These are phyloP conservation scores for Fagus sylvatica DNA, from an alignment of 306 rosid species.

Conservation along the genomic window DNA sequence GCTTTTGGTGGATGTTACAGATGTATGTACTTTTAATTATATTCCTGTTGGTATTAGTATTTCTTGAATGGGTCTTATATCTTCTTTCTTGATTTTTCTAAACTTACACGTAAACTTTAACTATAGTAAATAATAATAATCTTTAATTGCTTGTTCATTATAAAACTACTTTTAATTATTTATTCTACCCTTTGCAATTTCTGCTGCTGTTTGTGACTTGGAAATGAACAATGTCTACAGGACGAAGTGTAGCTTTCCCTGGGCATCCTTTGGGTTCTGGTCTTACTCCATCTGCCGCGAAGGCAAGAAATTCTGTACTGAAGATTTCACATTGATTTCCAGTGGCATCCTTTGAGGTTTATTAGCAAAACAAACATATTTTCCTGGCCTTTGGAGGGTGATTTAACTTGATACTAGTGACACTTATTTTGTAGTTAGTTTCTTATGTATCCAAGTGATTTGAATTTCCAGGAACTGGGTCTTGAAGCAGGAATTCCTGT, in stretches of 20 bases:
- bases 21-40: neutral
- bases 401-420: constrained; percentile 29
- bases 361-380: constrained; percentile 27
- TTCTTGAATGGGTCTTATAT: constrained; percentile 19
- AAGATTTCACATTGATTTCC: constrained; percentile 54
- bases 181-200: constrained; percentile 19
- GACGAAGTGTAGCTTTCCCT: constrained; percentile 98
- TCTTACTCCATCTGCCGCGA: constrained; percentile 82
- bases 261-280: constrained; percentile 97
- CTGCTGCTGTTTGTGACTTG: constrained; percentile 33
- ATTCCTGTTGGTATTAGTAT: constrained; percentile 1
- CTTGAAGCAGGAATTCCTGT: constrained; percentile 88
- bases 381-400: constrained; percentile 32
- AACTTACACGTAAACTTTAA: constrained; percentile 15
- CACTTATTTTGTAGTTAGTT: constrained; percentile 10
- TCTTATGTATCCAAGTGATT: constrained; percentile 16
- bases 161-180: neutral
- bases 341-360: constrained; percentile 45
- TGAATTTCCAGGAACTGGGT: constrained; percentile 79
- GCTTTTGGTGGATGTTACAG: neutral
- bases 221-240: constrained; percentile 56
- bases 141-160: neutral
- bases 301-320: constrained; percentile 69
- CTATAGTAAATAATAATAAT: constrained; percentile 11
- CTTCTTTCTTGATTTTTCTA: constrained; percentile 16